Base-by-base conservation (phyloP, 306 rosid species). In the barrel medic (Medicago truncatula) region DNA sequence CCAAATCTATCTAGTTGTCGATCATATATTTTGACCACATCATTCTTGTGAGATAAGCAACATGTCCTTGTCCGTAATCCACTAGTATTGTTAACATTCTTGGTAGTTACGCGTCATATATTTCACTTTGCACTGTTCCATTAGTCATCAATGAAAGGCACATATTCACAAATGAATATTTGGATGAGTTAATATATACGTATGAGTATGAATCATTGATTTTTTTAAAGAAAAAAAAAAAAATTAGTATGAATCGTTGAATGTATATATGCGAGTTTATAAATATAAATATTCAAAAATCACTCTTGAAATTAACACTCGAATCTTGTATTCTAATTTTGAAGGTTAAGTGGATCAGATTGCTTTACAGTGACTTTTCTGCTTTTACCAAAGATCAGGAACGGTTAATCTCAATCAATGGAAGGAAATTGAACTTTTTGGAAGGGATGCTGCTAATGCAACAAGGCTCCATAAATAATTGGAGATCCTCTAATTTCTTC, bases 401-500 rank as follows among this genome's bases (percentile, higher is more conserved):
- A 69, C 77, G 78, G 57, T 82, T 85, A 76, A 82, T 85, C 75
- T 85, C 86, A 56, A 79, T 80, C 53, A 88, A 82, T 65, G 94
- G 89, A 75, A 67, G 83, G 78, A 78, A 81, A 59, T 81, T 94
- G 46, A 80, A 94, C 79, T 94, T 91, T 71, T 76, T 86, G 82
- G 89, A 92, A 84, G 98, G 98, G 54, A 81, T 84, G 54, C 83
- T 95, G 70, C 85, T 95, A 44, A 80, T 90, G 82, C 77, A 86
- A 78, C 91, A 87, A 67, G 97, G 96, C 50, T 74, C 96, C 36
- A 89, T 87, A 18, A 82, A 92, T 77, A 95, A 83, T 52, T 95
- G 98, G 98, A 81, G 98, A 80, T 95, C 98, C 70, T 92, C 98
- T 67, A 50, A 50, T 50, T 95, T 90, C 86, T 95, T 92, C 49